Evolutionary conservation across 352 stramenopile genomes (phyloP), one percentile per base, ranked within the genome.

Genomic region (Globisporangium lucens): DNA sequence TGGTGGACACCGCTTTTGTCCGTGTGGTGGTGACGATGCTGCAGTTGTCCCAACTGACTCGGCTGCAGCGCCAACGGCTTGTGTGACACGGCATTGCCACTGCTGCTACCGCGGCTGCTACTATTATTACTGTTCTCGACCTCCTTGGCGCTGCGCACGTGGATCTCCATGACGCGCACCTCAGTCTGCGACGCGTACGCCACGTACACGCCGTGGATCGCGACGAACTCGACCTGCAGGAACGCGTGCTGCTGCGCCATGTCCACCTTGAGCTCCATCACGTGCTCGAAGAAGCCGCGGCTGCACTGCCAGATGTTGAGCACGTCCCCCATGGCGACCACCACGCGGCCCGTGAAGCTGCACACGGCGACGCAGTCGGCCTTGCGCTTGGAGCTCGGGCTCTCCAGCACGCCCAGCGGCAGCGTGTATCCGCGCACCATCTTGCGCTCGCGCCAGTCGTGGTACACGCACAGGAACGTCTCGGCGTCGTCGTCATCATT

Each of bases 301-400:
- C 85, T 93, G 67, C 85, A 94, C 66, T 95, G 87, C 87, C 87
- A 95, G 20, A 95, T 85, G 65, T 95, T 95, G 51, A 95, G 64
- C 33, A 90, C 76, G 9, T 79, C 77, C 20, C 85, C 83, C 80
- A 90, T 93, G 4, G 83, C 85, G 6, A 95, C 80, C 9, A 85
- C 81, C 1, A 95, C 86, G 41, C 87, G 81, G 0, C 87, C 87
- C 8, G 87, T 92, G 70, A 91, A 93, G 78, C 83, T 92, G 71
- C 87, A 95, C 1, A 95, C 87, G 13, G 84, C 84, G 13, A 95
- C 75, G 29, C 82, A 89, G 63, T 93, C 76, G 8, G 82, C 82
- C 33, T 88, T 84, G 33, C 79, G 74, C 53, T 74, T 77, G 36
- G 78, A 80, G 17, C 80, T 78, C 30, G 83, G 76, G 35, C 69